Percentiles rank a stretch among this genome's conserved stretches.
Evolutionary conservation across 768 basidiomycete genomes (phyloP).

Genomic region (Boletus pseudo-olivaceus): DNA sequence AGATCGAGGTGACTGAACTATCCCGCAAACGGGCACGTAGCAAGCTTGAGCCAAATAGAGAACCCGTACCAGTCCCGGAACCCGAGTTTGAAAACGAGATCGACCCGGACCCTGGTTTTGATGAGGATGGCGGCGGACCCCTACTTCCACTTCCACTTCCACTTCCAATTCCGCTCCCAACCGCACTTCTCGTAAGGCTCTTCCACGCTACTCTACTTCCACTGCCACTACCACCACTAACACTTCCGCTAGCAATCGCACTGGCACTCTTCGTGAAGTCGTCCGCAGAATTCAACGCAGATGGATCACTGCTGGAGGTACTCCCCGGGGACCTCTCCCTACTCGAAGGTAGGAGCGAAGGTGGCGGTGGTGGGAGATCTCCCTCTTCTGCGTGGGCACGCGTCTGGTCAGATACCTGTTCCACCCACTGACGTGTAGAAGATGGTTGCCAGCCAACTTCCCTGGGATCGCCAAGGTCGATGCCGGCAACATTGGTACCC

Average conservation of each 20-base stretch:
- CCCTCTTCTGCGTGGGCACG: slow-evolving; percentile 6
- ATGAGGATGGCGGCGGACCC: slow-evolving; percentile 13
- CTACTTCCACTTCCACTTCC: slow-evolving; percentile 10
- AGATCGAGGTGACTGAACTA: slow-evolving; percentile 32
- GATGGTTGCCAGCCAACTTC: slow-evolving; percentile 22
- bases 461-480: slow-evolving; percentile 19
- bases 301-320: slow-evolving; percentile 26
- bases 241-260: slow-evolving; percentile 11
- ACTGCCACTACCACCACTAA: slow-evolving; percentile 6
- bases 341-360: slow-evolving; percentile 5
- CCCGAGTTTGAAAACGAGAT: slow-evolving; percentile 24
- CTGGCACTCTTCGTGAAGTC: slow-evolving; percentile 17
- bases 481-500: slow-evolving; percentile 12
- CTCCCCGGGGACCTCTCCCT: slow-evolving; percentile 25
- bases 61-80: slow-evolving; percentile 22
- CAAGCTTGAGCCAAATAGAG: slow-evolving; percentile 23
- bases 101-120: slow-evolving; percentile 19
- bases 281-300: slow-evolving; percentile 23
- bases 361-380: slow-evolving; percentile 1
- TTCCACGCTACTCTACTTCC: slow-evolving; percentile 6
- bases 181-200: slow-evolving; percentile 10
- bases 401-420: slow-evolving; percentile 37
- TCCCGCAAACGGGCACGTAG: slow-evolving; percentile 23
- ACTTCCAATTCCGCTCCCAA: slow-evolving; percentile 12
- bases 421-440: slow-evolving; percentile 46